A percentile compares a stretch with the other conserved stretches of the same genome.
phyloP scores from a whole-genome alignment of 148 eudicot genomes.

The Rhododendron ferrugineum region DNA sequence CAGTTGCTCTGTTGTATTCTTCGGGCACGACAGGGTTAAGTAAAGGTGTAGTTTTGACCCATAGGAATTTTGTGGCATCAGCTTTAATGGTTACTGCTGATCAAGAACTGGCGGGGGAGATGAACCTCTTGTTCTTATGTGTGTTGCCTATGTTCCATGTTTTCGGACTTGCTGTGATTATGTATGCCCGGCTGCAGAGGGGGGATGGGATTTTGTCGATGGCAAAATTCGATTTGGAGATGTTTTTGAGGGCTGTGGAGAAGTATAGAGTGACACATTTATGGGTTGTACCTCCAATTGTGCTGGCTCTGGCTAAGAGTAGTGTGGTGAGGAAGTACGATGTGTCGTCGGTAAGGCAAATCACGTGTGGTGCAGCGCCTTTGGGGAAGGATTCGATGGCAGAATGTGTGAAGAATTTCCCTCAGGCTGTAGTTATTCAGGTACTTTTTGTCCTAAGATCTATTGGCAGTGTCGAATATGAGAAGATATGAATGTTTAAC shows the following conservation, averaged over 20 bases:
- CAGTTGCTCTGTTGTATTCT: conserved; percentile 60
- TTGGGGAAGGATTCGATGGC: conserved; percentile 68
- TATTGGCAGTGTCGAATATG: not conserved
- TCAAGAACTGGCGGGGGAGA: conserved; percentile 46
- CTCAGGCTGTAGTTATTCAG: conserved; percentile 47
- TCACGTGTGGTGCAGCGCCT: conserved; percentile 84
- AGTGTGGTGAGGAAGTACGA: conserved; percentile 55
- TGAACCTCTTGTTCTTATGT: conserved; percentile 42
- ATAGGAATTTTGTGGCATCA: conserved; percentile 56
- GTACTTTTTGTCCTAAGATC: conserved; percentile 12
- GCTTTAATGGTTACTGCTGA: conserved; percentile 44
- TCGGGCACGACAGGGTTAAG: conserved; percentile 72
- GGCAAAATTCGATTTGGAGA: conserved; percentile 51
- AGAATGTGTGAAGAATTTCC: conserved; percentile 51
- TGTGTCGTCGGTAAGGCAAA: conserved; percentile 51
- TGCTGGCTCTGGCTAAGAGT: conserved; percentile 60
- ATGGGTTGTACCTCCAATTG: conserved; percentile 79
- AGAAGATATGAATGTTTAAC: too few relatives aligned
- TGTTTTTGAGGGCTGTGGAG: conserved; percentile 54
- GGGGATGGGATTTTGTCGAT: conserved; percentile 51
- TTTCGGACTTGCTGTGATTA: conserved; percentile 52
- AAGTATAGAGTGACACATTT: conserved; percentile 48
- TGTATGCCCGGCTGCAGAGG: conserved; percentile 51
- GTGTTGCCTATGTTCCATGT: conserved; percentile 80
- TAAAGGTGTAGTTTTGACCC: conserved; percentile 66